phyloP scores from a whole-genome alignment of 2,329 filamentous ascomycete species.

The Fusarium burgessii region DNA sequence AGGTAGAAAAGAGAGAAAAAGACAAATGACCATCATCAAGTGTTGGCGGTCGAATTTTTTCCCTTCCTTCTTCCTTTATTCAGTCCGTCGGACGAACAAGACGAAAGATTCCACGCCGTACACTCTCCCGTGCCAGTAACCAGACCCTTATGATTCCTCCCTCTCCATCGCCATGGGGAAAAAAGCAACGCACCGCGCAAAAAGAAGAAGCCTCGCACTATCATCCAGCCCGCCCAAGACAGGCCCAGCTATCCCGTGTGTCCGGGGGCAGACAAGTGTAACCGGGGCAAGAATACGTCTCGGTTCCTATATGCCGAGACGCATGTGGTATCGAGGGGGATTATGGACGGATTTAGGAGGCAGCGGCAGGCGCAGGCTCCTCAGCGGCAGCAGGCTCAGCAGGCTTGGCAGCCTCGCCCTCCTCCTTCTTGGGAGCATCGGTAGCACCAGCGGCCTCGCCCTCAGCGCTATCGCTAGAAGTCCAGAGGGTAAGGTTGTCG shows the following conservation, averaged over 20 bases:
- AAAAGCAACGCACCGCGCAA: constrained; percentile 53
- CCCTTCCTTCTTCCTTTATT: constrained; percentile 5
- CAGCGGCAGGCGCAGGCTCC: constrained; percentile 59
- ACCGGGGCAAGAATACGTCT: constrained; percentile 50
- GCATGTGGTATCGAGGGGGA: constrained; percentile 54
- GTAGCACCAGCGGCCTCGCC: constrained; percentile 73
- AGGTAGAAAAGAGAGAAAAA: constrained; percentile 39
- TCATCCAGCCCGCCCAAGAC: constrained; percentile 53
- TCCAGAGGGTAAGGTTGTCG: constrained; percentile 98
- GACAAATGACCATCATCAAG: constrained; percentile 42
- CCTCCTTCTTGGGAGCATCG: constrained; percentile 71
- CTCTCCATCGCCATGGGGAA: constrained; percentile 51
- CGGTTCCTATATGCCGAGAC: constrained; percentile 53
- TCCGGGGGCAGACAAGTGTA: constrained; percentile 47
- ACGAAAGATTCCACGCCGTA: constrained; percentile 52
- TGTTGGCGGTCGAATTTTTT: constrained; percentile 34
- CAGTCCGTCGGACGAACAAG: constrained; percentile 47
- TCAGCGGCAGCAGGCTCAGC: constrained; percentile 53
- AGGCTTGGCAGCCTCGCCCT: constrained; percentile 59
- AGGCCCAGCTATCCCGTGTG: constrained; percentile 49
- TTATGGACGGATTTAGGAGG: constrained; percentile 62
- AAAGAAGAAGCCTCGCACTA: constrained; percentile 49
- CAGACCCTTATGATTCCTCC: constrained; percentile 53
- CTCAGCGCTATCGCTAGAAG: constrained; percentile 90
- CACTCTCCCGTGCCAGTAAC: constrained; percentile 54